These are phyloP conservation scores for Starmerella cellae DNA, from an alignment of 805 yeast species.

Conservation along the genomic window DNA sequence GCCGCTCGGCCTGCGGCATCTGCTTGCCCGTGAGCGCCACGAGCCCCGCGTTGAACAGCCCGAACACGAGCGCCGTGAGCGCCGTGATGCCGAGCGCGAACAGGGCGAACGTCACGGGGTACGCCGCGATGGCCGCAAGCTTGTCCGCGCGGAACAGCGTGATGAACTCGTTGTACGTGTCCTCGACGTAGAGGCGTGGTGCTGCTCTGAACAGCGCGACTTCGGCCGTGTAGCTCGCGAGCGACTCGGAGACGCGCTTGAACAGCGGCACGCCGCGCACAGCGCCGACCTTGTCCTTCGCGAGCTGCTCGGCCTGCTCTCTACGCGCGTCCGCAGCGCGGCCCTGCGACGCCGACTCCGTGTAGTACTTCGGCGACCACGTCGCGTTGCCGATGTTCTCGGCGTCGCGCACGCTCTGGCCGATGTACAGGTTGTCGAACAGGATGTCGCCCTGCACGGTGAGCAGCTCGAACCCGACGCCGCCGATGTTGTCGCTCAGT, in stretches of 20 bases:
- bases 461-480: slow-evolving; percentile 82
- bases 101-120: slow-evolving; percentile 28
- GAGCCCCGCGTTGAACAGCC: slow-evolving; percentile 20
- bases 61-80: slow-evolving; percentile 22
- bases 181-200: slow-evolving; percentile 26
- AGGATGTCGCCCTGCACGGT: slow-evolving; percentile 61
- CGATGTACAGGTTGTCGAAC: slow-evolving; percentile 75
- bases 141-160: slow-evolving; percentile 25
- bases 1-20: slow-evolving; percentile 4
- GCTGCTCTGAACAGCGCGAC: slow-evolving; percentile 25
- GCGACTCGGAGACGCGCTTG: background rate
- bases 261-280: background rate
- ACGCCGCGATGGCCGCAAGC: slow-evolving; percentile 24
- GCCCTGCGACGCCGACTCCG: slow-evolving; percentile 24
- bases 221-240: slow-evolving; percentile 8
- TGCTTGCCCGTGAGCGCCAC: slow-evolving; percentile 11
- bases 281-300: slow-evolving; percentile 11
- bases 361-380: slow-evolving; percentile 32
- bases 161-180: slow-evolving; percentile 24
- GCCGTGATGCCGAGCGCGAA: slow-evolving; percentile 24
- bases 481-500: slow-evolving; percentile 52
- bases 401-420: slow-evolving; percentile 74
- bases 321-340: slow-evolving; percentile 19
- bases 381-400: slow-evolving; percentile 71
- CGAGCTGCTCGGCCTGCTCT: slow-evolving; percentile 9